Evolutionary conservation across 2,329 filamentous ascomycete species (phyloP).

Genomic region (Sporothrix pallida): DNA sequence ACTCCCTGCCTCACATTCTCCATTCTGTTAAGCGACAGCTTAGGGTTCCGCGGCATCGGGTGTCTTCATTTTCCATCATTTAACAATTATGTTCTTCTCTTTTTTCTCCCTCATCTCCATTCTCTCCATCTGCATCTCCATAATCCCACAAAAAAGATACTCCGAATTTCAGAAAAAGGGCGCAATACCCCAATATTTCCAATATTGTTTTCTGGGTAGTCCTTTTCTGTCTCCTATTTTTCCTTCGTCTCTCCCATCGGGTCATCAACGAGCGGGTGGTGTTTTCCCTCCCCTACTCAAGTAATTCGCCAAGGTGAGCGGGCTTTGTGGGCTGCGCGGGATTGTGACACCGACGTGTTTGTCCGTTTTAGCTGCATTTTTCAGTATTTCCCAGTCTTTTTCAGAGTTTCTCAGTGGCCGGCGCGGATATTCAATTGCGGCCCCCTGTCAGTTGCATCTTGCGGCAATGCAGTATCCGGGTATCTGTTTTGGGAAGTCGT

Average conservation of each 20-base stretch:
- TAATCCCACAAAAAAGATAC: neutral
- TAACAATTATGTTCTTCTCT: neutral
- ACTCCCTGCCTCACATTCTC: neutral
- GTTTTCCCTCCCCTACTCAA: no score
- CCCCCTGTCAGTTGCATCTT: neutral
- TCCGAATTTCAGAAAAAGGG: neutral
- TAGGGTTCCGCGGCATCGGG: neutral
- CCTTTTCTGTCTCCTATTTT: neutral
- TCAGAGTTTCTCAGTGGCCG: neutral
- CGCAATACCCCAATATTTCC: neutral
- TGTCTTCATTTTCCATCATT: conserved; percentile 18
- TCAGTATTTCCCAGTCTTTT: no score
- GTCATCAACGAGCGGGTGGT: conserved; percentile 10
- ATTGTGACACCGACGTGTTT: neutral
- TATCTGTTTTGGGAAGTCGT: neutral
- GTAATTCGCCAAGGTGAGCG: neutral
- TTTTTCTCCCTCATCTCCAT: neutral
- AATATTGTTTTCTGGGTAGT: neutral
- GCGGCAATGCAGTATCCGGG: conserved; percentile 14
- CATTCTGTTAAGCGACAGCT: neutral
- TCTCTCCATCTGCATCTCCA: neutral
- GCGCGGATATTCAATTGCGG: conserved; percentile 14
- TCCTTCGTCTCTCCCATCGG: neutral
- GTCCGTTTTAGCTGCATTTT: neutral
- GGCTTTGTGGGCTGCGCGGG: neutral